Base-by-base conservation (phyloP, 1,284 basidiomycete genomes). In the Malassezia dermatis region DNA sequence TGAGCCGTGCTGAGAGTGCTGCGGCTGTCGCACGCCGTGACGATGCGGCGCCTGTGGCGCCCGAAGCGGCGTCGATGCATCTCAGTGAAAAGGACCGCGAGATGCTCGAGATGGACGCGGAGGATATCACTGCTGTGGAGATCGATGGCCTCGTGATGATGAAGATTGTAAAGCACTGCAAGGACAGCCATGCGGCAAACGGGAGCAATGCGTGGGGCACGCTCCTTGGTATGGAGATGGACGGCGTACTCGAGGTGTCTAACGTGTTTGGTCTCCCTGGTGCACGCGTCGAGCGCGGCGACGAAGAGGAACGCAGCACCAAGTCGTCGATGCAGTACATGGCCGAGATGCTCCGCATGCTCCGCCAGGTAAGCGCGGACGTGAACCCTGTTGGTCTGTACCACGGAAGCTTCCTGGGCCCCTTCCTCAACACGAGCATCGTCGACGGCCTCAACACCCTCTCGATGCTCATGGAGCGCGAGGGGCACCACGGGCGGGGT, bases 341-440 rank as follows among this genome's bases (percentile, higher is more conserved):
- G 72, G 78, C 81, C 30, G 82, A 85, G 55, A 89, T 93, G 86
- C 79, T 93, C 46, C 83, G 85, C 51, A 84, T 88, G 37, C 78
- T 93, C 71, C 85, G 86, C 69, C 88, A 95, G 75, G 89, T 96
- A 58, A 87, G 89, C 75, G 84, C 86, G 51, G 91, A 95, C 71
- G 90, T 93, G 75, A 89, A 86, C 66, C 83, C 94, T 45, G 88
- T 98, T 54, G 94, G 94, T 41, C 89, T 95, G 77, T 99, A 99
- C 80, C 89, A 94, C 75, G 89, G 89, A 35, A 89, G 89, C n/a
- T 95, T 93, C 77, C 85, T 74, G 10, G 71, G 71, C 41, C 59
- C 65, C 43, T 69, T 71, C 60, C 56, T 74, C 31, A 88, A 77
- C 86, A 82, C 83, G n/a, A 78, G 94, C 44, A 80, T 96, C 48